Evolutionary conservation across 495 filamentous ascomycete genomes (phyloP).

Genomic region (Penicillium bialowiezense): DNA sequence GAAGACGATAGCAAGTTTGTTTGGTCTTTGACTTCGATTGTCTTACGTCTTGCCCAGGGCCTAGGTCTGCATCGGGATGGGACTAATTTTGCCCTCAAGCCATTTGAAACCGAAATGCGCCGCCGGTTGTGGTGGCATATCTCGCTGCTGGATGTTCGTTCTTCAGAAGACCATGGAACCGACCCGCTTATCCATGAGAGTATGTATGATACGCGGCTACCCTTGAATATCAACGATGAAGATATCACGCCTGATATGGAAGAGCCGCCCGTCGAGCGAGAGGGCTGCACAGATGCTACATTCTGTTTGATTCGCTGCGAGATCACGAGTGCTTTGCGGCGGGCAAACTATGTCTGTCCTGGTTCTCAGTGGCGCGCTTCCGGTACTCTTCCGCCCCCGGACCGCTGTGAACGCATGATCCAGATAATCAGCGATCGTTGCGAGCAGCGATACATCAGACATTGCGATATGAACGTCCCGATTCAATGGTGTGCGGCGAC

Average conservation of each 20-base stretch:
- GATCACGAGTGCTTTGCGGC: constrained; percentile 47
- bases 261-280: constrained; percentile 54
- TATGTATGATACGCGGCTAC: constrained; percentile 71
- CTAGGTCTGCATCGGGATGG: constrained; percentile 82
- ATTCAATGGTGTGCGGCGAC: constrained; percentile 71
- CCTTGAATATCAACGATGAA: constrained; percentile 75
- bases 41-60: constrained; percentile 76
- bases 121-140: constrained; percentile 84
- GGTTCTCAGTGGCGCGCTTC: constrained; percentile 19
- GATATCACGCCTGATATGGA: constrained; percentile 68
- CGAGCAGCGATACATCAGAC: constrained; percentile 56
- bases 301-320: constrained; percentile 72
- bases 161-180: constrained; percentile 81
- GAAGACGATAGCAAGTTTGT: constrained; percentile 65
- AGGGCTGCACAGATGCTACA: constrained; percentile 73
- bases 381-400: constrained; percentile 20
- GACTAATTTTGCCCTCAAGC: constrained; percentile 63
- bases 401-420: constrained; percentile 63
- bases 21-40: constrained; percentile 67
- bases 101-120: constrained; percentile 83
- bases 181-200: constrained; percentile 68
- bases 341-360: constrained; percentile 33
- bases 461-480: constrained; percentile 53
- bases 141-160: constrained; percentile 69
- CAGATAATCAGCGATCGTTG: constrained; percentile 59